phyloP scores from a whole-genome alignment of 2,329 filamentous ascomycete genomes.

The Tothia fuscella region DNA sequence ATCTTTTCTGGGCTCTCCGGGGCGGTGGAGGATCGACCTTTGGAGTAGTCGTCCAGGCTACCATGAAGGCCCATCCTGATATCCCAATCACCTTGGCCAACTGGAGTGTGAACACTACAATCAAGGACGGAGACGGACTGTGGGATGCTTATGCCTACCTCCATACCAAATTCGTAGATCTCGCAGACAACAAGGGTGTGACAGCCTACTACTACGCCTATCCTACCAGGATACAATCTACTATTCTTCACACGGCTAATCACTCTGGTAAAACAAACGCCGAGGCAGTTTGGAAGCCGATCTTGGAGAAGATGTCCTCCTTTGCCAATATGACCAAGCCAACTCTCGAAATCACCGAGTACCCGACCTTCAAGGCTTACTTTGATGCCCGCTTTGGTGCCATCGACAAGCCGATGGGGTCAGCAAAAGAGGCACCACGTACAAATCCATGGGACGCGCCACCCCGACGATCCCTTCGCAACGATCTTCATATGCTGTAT shows the following conservation, averaged over 20 bases:
- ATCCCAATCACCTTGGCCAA: not conserved
- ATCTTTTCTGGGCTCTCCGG: slow-evolving; percentile 11
- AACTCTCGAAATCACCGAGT: not conserved
- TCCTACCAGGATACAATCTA: not conserved
- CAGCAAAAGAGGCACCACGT: too few relatives aligned
- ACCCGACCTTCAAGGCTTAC: slow-evolving; percentile 8
- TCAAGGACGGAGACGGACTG: not conserved
- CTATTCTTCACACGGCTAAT: not conserved
- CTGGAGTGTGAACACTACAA: slow-evolving; percentile 4
- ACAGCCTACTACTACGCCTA: slow-evolving; percentile 7
- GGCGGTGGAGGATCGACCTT: slow-evolving; percentile 16
- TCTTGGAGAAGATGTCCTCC: slow-evolving; percentile 6
- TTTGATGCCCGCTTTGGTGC: slow-evolving; percentile 7
- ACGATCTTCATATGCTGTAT: not conserved
- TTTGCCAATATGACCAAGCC: not conserved
- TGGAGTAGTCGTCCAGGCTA: slow-evolving; percentile 21
- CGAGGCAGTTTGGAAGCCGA: slow-evolving; percentile 4
- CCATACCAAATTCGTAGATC: slow-evolving; percentile 6
- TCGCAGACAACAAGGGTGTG: slow-evolving; percentile 6
- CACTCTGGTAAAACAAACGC: slow-evolving; percentile 1
- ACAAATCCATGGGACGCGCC: too few relatives aligned
- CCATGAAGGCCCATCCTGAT: slow-evolving; percentile 18
- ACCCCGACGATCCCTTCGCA: too few relatives aligned
- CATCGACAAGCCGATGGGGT: not conserved
- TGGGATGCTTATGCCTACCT: slow-evolving; percentile 6